Evolutionary conservation across 805 yeast genomes (phyloP), one percentile per base, ranked within the genome.

Genomic region (Candida oleophila): DNA sequence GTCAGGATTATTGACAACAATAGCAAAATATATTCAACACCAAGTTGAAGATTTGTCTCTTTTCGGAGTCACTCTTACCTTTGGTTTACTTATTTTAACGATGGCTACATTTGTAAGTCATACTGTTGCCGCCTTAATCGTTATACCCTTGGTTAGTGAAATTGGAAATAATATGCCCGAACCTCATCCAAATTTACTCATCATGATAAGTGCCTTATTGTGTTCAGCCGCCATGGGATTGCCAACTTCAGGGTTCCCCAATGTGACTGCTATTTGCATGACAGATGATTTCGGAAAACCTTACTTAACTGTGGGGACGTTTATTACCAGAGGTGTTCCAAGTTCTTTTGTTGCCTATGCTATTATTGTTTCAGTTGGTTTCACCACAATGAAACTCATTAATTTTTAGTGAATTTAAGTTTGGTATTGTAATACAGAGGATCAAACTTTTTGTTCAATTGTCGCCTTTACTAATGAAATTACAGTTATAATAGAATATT

Each of bases 181-280:
- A 25, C 94, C 96, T 15, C 97, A 89, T 65, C 96, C 98, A 32
- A 77, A 90, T 52, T 61, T 92, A 40, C 71, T 94, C 55, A 85
- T 94, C 41, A 78, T 81, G 82, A 71, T 74, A 11, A 73, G 80
- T 45, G 83, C 83, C 2, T 64, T 81, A 51, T 71, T 94, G 51
- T 89, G 97, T 58, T 92, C 98, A 0, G 84, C 87, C 33, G 99
- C 98, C 2, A 94, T 94, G 98, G 98, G 97, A 1, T 71, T 94
- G 45, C 98, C 99, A 22, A 94, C 98, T 0, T 87, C 96, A 2
- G 98, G 99, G 0, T 92, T 94, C 74, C 99, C 99, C 3, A 94
- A 94, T 58, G 97, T 94, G 32, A 90, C 98, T 0, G 99, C 98
- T 0, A 89, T 94, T 51, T 90, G 97, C 48, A 82, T 90, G 82